Evolutionary conservation across 805 yeast genomes (phyloP), one percentile per base, ranked within the genome.

Genomic region (Candida ficus): DNA sequence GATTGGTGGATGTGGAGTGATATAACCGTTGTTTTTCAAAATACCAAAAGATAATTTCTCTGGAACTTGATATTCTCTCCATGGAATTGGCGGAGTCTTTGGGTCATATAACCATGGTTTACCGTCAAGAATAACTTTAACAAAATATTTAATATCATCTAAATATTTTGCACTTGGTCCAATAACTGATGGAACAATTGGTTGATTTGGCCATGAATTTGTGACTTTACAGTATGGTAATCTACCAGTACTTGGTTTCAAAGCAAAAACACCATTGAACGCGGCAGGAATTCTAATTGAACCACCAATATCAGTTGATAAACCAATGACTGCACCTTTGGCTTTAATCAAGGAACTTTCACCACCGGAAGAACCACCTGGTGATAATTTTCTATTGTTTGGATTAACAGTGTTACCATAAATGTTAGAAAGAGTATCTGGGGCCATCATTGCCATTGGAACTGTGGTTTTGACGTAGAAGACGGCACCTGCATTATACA

Each of bases 331-430:
- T 13, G 83, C 75, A 4, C 78, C 85, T 39, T 69, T 73, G 50
- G 73, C 66, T 4, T 73, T 75, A 41, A 78, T 73, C 42, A 76
- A 57, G 0, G 83, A 76, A 47, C 85, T 82, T 56, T 80, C 87
- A 44, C 88, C 88, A 30, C 83, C 80, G 7, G 83, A 75, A 1
- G 84, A 78, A 11, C 88, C 88, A 44, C 87, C 88, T 2, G 82
- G 67, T n/a, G 83, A 71, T 42, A 79, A 62, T 13, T 66, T 58
- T 27, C 78, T 64, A 51, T 80, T 80, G 58, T 63, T 58, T 1
- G 84, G 78, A 52, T 80, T 80, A 49, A 71, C 62, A 3, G 83
- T 68, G 46, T 74, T 64, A 12, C 85, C 86, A 33, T 64, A 67
- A 50, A 80, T 64, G 58, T 75, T 73, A 55, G 77, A 76, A 53